phyloP scores from a whole-genome alignment of 768 basidiomycete genomes.

The Amylocystis lapponica region DNA sequence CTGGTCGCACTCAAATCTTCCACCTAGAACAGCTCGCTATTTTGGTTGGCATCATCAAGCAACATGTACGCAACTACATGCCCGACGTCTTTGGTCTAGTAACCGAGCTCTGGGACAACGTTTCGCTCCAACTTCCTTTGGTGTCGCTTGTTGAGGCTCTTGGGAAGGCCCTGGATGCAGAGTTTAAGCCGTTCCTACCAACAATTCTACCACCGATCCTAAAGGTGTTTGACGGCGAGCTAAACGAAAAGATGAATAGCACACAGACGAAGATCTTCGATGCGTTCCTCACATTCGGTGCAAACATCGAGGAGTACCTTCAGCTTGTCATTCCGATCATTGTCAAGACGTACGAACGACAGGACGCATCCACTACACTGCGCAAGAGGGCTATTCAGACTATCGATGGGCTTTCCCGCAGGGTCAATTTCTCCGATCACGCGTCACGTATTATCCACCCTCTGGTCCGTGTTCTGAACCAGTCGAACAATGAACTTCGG shows the following conservation, averaged over 20 bases:
- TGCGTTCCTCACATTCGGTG: conserved; percentile 91
- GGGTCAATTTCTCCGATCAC: conserved; percentile 97
- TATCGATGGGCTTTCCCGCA: conserved; percentile 81
- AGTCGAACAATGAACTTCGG: conserved; percentile 70
- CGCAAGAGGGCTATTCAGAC: conserved; percentile 89
- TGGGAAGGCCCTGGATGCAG: conserved; percentile 90
- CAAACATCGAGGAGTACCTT: conserved; percentile 95
- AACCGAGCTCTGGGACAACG: conserved; percentile 86
- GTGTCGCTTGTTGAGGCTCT: conserved; percentile 90
- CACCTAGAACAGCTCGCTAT: conserved; percentile 95
- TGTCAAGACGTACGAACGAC: conserved; percentile 82
- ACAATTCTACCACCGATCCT: conserved; percentile 84
- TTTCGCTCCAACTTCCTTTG: conserved; percentile 80
- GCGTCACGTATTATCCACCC: conserved; percentile 97
- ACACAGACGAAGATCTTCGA: conserved; percentile 91
- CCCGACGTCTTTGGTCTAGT: conserved; percentile 80
- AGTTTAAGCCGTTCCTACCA: conserved; percentile 95
- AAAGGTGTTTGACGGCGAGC: conserved; percentile 86
- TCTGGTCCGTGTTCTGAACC: conserved; percentile 78
- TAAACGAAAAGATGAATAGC: conserved; percentile 68
- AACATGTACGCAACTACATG: conserved; percentile 91
- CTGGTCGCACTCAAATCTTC: conserved; percentile 83
- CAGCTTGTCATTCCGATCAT: conserved; percentile 96
- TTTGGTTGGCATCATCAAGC: conserved; percentile 93
- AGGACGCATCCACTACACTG: conserved; percentile 65